Evolutionary conservation across 2,329 filamentous ascomycete species (phyloP).

Genomic region (Akanthomyces lecanii): DNA sequence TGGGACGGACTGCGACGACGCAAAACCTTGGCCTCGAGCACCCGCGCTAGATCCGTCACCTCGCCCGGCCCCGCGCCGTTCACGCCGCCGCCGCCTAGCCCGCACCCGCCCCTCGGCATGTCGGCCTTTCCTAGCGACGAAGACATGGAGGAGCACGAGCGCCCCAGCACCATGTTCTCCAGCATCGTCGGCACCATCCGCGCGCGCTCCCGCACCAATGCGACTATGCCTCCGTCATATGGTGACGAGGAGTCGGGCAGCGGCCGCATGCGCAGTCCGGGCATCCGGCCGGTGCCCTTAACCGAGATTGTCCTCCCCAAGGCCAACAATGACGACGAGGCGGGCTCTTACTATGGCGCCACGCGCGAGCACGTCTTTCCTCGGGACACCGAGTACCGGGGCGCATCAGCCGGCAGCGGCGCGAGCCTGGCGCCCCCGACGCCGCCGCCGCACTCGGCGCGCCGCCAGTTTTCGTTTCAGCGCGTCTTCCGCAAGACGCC

Average conservation of each 20-base stretch:
- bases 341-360: slow-evolving; percentile 35
- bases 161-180: slow-evolving; percentile 46
- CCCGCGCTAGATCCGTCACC: slow-evolving; percentile 16
- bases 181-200: slow-evolving; percentile 54
- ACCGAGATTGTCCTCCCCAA: slow-evolving; percentile 54
- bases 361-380: slow-evolving; percentile 44
- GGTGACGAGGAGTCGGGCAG: slow-evolving; percentile 37
- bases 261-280: slow-evolving; percentile 45
- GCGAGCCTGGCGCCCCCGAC: slow-evolving; percentile 52
- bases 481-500: slow-evolving; percentile 61
- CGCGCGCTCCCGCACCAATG: slow-evolving; percentile 31
- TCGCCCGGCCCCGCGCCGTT: slow-evolving; percentile 26
- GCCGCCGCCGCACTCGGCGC: slow-evolving; percentile 58
- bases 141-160: slow-evolving; percentile 52
- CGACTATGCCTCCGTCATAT: slow-evolving; percentile 28
- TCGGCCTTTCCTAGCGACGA: slow-evolving; percentile 67
- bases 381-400: slow-evolving; percentile 46
- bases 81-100: slow-evolving; percentile 33
- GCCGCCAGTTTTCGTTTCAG: slow-evolving; percentile 87
- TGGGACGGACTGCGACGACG: slow-evolving; percentile 88
- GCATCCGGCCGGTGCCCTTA: slow-evolving; percentile 57
- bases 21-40: slow-evolving; percentile 44
- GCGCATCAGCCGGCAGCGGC: slow-evolving; percentile 41
- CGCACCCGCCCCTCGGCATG: slow-evolving; percentile 81
- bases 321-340: slow-evolving; percentile 43